Evolutionary conservation across 2,329 filamentous ascomycete species (phyloP).

Genomic region (Penicillium psychrosexuale): DNA sequence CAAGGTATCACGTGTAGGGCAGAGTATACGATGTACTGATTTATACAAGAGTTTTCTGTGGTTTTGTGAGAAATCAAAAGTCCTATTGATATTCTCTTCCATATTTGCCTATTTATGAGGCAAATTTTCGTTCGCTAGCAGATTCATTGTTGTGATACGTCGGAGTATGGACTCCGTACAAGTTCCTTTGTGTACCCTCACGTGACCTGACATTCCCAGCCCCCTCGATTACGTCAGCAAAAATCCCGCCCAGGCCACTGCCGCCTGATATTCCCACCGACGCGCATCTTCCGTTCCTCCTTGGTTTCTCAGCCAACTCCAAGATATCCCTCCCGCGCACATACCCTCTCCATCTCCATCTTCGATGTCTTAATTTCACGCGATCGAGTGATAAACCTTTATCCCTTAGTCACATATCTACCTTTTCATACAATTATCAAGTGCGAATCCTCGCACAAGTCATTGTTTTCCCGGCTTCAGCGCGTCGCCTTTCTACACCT

Average conservation of each 20-base stretch:
- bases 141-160: not conserved
- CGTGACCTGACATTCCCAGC: conserved; percentile 31
- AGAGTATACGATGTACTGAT: not conserved
- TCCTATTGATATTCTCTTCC: accelerated
- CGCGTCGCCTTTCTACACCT: conserved; percentile 32
- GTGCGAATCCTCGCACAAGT: conserved; percentile 15
- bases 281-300: conserved; percentile 22
- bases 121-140: accelerated
- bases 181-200: conserved; percentile 10
- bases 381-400: conserved; percentile 5
- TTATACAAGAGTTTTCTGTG: not conserved
- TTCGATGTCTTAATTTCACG: conserved; percentile 13
- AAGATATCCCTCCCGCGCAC: conserved; percentile 16
- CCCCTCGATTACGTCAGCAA: conserved; percentile 24
- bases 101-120: not conserved
- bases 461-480: conserved; percentile 33
- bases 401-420: not conserved
- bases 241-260: conserved; percentile 10
- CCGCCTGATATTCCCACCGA: conserved; percentile 22
- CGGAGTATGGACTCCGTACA: not conserved
- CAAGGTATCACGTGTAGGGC: conserved; percentile 22
- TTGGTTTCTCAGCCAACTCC: conserved; percentile 25
- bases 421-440: conserved; percentile 1
- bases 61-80: accelerated
- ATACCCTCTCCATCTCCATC: conserved; percentile 4